Conservation (phyloP, 768 basidiomycete species). For the Stropharia rugosoannulata region DNA sequence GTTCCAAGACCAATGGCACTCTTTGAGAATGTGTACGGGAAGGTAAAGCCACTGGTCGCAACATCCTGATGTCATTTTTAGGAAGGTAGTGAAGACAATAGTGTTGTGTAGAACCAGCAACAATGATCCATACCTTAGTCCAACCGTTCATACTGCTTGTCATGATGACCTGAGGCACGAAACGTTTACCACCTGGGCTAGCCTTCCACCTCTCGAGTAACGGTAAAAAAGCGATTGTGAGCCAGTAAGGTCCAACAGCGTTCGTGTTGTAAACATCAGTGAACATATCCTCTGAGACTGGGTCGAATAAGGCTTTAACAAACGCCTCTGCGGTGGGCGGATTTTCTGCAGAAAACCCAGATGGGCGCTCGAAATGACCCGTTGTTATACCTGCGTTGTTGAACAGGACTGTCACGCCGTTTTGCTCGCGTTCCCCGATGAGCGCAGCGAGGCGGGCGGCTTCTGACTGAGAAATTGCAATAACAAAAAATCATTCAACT, state of each 20-base stretch:
- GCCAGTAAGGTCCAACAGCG: conserved; percentile 6
- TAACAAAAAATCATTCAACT: neutral
- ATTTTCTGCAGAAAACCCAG: neutral
- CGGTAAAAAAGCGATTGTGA: conserved; percentile 4
- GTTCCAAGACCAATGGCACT: conserved; percentile 4
- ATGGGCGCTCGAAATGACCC: neutral
- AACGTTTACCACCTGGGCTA: neutral
- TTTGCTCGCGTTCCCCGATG: conserved; percentile 1
- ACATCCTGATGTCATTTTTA: neutral
- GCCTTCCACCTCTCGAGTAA: conserved; percentile 7
- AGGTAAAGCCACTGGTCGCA: conserved; percentile 6
- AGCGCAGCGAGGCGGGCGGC: conserved; percentile 2
- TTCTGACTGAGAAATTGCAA: neutral
- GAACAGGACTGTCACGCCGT: conserved; percentile 4
- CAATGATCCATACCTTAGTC: neutral
- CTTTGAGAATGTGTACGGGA: conserved; percentile 4
- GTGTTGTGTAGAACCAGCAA: too few species aligned
- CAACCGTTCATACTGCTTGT: conserved; percentile 9
- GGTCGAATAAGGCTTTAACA: conserved; percentile 6
- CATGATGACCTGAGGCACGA: conserved; percentile 5
- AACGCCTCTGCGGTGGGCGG: conserved; percentile 4
- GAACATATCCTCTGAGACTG: conserved; percentile 4
- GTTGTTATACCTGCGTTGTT: conserved; percentile 7
- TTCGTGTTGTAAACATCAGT: conserved; percentile 1
- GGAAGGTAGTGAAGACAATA: too few species aligned